phyloP scores from a whole-genome alignment of 2,329 filamentous ascomycete genomes.

The Scytalidium lignicola region DNA sequence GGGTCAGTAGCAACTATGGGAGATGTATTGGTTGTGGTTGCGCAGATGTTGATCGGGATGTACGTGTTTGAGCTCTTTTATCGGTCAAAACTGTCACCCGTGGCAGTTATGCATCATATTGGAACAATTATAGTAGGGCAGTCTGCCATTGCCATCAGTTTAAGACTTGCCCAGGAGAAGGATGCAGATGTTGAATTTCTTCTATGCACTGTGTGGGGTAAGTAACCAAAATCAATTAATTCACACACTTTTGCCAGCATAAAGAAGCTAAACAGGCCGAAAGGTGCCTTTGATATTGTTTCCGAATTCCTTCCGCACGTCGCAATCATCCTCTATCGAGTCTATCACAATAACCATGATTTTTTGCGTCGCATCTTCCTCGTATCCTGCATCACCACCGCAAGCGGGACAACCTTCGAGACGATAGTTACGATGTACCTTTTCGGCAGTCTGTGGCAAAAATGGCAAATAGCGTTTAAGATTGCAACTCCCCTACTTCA shows the following conservation, averaged over 20 bases:
- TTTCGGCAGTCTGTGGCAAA: slow-evolving; percentile 36
- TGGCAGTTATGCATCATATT: slow-evolving; percentile 36
- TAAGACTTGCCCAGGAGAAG: slow-evolving; percentile 19
- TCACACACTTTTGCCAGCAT: too few relatives aligned
- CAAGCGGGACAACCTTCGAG: slow-evolving; percentile 34
- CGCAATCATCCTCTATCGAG: slow-evolving; percentile 39
- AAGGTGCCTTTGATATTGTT: slow-evolving; percentile 40
- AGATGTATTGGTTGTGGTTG: slow-evolving; percentile 33
- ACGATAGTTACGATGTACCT: slow-evolving; percentile 39
- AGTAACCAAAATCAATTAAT: slow-evolving; percentile 1
- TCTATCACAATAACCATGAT: slow-evolving; percentile 31
- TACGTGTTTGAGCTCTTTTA: slow-evolving; percentile 42
- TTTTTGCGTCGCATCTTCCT: slow-evolving; percentile 35
- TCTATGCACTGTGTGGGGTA: slow-evolving; percentile 25
- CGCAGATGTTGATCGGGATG: slow-evolving; percentile 39
- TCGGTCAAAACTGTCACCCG: slow-evolving; percentile 33
- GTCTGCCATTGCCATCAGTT: slow-evolving; percentile 33
- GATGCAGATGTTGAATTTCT: slow-evolving; percentile 26
- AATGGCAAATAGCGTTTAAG: slow-evolving; percentile 39
- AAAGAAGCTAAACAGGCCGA: not conserved
- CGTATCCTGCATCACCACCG: slow-evolving; percentile 31
- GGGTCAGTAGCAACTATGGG: slow-evolving; percentile 32
- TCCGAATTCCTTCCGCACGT: slow-evolving; percentile 41
- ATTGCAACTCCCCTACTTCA: slow-evolving; percentile 38
- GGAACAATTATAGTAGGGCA: slow-evolving; percentile 33